A percentile compares a stretch with the other conserved stretches of the same genome.
Evolutionary conservation across 202 grass and related monocot genomes (phyloP).

Genomic region (Zizania palustris): DNA sequence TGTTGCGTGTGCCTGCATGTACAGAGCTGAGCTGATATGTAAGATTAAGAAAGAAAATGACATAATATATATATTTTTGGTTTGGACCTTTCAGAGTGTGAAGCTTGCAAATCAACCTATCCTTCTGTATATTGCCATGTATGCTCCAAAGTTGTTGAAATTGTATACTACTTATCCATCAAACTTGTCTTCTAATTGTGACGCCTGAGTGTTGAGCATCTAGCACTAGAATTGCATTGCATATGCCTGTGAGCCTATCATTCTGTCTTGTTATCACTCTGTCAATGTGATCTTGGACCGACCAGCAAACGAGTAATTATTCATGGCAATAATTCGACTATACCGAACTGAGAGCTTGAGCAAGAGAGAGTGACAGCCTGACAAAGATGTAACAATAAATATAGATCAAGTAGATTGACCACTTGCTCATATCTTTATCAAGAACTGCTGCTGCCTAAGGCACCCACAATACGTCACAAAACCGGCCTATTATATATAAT

Average conservation of each 20-base stretch:
- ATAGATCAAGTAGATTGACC: conserved; percentile 7
- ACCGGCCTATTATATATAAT: too few relatives aligned
- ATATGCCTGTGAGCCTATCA: not conserved
- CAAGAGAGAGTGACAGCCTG: conserved; percentile 9
- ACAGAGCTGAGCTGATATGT: conserved; percentile 41
- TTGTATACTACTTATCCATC: not conserved
- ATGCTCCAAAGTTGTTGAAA: conserved; percentile 11
- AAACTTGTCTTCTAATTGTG: conserved; percentile 1
- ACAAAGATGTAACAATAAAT: not conserved
- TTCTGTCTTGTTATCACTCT: conserved; percentile 4
- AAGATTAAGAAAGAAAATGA: conserved; percentile 14
- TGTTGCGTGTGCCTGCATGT: conserved; percentile 38
- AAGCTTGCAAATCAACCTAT: conserved; percentile 45
- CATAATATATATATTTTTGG: not conserved
- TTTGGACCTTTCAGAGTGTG: conserved; percentile 23
- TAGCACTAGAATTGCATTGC: conserved; percentile 4
- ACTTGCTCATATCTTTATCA: not conserved
- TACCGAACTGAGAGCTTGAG: not conserved
- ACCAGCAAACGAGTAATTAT: conserved; percentile 26
- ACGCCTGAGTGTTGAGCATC: not conserved
- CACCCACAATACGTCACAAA: too few relatives aligned
- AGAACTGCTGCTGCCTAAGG: not conserved
- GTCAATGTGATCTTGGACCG: conserved; percentile 27
- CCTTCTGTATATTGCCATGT: conserved; percentile 12
- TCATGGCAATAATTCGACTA: not conserved